Base-by-base conservation (phyloP, 371 early-diverging fungal species). In the Rhizopus delemar region DNA sequence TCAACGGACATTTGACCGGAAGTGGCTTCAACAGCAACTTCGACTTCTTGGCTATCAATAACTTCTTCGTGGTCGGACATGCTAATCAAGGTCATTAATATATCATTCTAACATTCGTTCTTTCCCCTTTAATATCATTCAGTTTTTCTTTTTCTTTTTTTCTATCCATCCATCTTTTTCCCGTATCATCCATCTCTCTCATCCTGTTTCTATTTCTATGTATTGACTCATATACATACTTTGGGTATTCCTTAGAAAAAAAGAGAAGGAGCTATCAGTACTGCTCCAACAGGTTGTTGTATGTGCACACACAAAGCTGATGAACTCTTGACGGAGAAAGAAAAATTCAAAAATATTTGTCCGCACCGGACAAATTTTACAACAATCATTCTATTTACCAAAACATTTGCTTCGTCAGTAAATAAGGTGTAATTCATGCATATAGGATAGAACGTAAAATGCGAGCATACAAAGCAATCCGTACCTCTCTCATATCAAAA, bases 1-100 rank as follows among this genome's bases (percentile, higher is more conserved):
- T 96, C 96, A 68, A 97, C 91, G 63, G 92, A 86, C 89, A 93
- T 89, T 71, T 86, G 84, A 48, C 86, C 86, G 61, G 78, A 83
- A 73, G 82, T 74, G 74, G 87, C 84, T 58, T 87, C 89, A 71
- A 90, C 90, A 57, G 88, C 81, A 68, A 92, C 91, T 82, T 92
- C 92, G 62, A 92, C 90, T 75, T 86, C 84, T 69, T 83, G 83
- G 63, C 75, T 74, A 54, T 74, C 76, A 59, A 78, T 80, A 69
- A 82, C 74, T 72, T 80, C 86, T 84, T 88, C 82, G 75, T 77
- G 80, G 69, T 75, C 72, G 71, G 83, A 77, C 83, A 80, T 83
- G 55, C 68, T 69, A 22, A 22, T 22, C 22, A 22, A 22, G 22
- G 8, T 46, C 46, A 16, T 46, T 22, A 16, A 13, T 22, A 8